Evolutionary conservation across 2,329 filamentous ascomycete genomes (phyloP).

Genomic region (Diplodia mutila): DNA sequence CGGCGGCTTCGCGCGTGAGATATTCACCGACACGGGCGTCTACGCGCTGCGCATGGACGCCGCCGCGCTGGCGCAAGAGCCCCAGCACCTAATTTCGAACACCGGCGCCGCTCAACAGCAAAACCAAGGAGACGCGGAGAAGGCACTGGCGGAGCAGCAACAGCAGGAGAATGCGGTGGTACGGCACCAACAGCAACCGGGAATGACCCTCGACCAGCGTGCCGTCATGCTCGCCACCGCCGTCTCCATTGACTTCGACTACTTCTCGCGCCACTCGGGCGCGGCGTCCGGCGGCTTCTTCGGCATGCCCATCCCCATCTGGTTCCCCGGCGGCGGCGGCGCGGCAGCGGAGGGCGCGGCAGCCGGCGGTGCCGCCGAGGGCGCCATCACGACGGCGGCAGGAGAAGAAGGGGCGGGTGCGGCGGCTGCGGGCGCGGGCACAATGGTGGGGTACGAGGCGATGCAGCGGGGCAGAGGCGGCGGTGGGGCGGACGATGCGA

Average conservation of each 20-base stretch:
- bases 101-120: background rate
- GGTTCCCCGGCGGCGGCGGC: conserved; percentile 53
- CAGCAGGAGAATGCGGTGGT: too few species aligned
- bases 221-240: conserved; percentile 69
- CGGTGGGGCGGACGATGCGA: conserved; percentile 34
- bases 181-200: conserved; percentile 35
- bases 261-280: conserved; percentile 65
- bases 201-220: conserved; percentile 68
- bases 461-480: conserved; percentile 58
- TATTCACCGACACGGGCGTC: conserved; percentile 69
- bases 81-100: background rate
- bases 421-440: conserved; percentile 56
- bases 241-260: conserved; percentile 68
- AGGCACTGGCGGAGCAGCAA: conserved; percentile 34
- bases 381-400: conserved; percentile 40
- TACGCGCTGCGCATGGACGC: conserved; percentile 69
- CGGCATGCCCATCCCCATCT: conserved; percentile 50
- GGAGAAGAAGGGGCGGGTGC: conserved; percentile 42
- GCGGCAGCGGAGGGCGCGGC: conserved; percentile 38
- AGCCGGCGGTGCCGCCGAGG: conserved; percentile 44
- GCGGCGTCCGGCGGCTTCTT: conserved; percentile 47
- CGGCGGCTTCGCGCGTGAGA: conserved; percentile 63
- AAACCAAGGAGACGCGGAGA: background rate
- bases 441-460: conserved; percentile 66
- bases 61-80: conserved; percentile 37